These are phyloP conservation scores for Pneumocystis carinii DNA, from an alignment of 1,139 yeast genomes.

Conservation along the genomic window DNA sequence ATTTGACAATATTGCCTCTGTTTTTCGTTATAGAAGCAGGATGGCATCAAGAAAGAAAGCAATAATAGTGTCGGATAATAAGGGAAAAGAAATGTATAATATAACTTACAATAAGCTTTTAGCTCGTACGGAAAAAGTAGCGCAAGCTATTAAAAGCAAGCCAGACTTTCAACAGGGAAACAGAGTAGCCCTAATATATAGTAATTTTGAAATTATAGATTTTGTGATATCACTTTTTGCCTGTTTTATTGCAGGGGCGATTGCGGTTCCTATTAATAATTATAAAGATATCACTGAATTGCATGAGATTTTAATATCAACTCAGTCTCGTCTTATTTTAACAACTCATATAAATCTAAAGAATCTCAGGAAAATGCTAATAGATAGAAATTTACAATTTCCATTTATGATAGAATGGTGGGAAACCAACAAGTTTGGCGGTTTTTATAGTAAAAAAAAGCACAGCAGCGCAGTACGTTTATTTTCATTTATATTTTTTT, in stretches of 20 bases:
- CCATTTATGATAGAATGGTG: conserved; percentile 53
- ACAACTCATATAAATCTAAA: conserved; percentile 68
- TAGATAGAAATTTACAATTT: conserved; percentile 34
- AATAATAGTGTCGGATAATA: conserved; percentile 52
- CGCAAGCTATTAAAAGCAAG: conserved; percentile 69
- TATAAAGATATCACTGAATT: conserved; percentile 16
- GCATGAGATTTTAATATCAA: conserved; percentile 47
- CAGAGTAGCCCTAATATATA: conserved; percentile 69
- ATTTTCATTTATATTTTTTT: background rate
- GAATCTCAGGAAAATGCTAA: conserved; percentile 47
- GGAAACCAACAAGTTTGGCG: conserved; percentile 81
- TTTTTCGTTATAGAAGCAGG: conserved; percentile 57
- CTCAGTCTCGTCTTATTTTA: conserved; percentile 64
- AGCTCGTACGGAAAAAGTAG: conserved; percentile 69
- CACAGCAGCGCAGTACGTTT: conserved; percentile 36
- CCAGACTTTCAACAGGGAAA: conserved; percentile 64
- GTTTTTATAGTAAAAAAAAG: conserved; percentile 43
- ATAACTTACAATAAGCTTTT: conserved; percentile 88
- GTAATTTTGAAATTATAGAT: conserved; percentile 70
- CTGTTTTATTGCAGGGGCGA: conserved; percentile 83
- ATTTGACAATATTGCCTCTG: conserved; percentile 51
- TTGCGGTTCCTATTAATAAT: conserved; percentile 63
- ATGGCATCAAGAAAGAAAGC: conserved; percentile 57
- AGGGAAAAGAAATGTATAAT: conserved; percentile 62
- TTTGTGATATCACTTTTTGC: conserved; percentile 78